Evolutionary conservation across 345 rosid genomes (phyloP).

Genomic region (Nasturtium officinale): DNA sequence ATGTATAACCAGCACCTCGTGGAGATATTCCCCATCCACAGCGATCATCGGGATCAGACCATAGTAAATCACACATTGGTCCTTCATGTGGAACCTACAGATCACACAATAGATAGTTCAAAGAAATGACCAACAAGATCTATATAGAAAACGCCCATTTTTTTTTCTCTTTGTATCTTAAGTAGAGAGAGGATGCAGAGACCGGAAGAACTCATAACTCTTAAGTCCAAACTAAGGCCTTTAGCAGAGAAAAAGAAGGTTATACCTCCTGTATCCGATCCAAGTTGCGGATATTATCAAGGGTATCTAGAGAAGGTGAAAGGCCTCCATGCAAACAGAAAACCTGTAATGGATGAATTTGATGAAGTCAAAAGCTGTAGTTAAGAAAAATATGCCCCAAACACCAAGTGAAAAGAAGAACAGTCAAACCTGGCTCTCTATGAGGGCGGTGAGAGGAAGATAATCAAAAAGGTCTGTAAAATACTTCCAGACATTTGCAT

Average conservation of each 20-base stretch:
- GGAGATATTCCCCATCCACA: conserved; percentile 54
- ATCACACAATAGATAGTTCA: conserved; percentile 26
- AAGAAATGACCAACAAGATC: not conserved
- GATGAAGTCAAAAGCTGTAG: not conserved
- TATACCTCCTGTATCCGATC: conserved; percentile 89
- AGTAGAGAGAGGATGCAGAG: conserved; percentile 7
- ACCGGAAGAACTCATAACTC: not conserved
- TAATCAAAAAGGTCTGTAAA: conserved; percentile 94
- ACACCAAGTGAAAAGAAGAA: not conserved
- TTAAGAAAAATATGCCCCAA: not conserved
- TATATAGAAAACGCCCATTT: not conserved
- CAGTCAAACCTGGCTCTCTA: conserved; percentile 82
- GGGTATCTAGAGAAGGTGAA: conserved; percentile 83
- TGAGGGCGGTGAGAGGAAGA: conserved; percentile 90
- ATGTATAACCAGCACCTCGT: conserved; percentile 49
- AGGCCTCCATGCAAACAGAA: conserved; percentile 94
- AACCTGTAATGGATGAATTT: conserved; percentile 37
- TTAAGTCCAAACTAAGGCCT: not conserved
- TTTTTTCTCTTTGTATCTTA: not conserved
- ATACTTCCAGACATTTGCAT: conserved; percentile 94
- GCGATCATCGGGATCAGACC: conserved; percentile 62
- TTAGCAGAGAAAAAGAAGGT: not conserved
- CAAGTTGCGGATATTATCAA: conserved; percentile 78
- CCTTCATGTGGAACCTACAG: conserved; percentile 84
- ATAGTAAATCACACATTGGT: conserved; percentile 85